phyloP scores from a whole-genome alignment of 1,139 yeast species.

The Williopsis jadinii region DNA sequence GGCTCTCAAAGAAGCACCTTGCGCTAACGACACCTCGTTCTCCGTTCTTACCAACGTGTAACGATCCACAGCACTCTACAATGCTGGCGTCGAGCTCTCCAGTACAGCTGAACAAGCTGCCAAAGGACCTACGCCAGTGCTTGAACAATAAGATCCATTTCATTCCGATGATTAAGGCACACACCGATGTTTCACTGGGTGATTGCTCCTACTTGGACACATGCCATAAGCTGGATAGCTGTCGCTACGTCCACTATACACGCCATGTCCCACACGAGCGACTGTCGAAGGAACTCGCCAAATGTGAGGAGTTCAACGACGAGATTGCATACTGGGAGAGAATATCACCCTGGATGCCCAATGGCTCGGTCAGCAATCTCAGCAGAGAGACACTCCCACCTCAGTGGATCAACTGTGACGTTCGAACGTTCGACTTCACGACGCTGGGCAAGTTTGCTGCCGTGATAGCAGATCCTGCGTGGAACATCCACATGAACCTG shows the following conservation, averaged over 20 bases:
- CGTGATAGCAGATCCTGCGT: constrained; percentile 79
- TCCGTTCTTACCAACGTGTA: constrained; percentile 50
- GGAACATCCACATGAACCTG: constrained; percentile 79
- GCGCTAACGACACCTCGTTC: constrained; percentile 29
- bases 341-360: constrained; percentile 44
- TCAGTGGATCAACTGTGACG: constrained; percentile 87
- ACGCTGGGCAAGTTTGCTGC: constrained; percentile 80
- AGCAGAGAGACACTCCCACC: constrained; percentile 38
- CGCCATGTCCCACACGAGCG: constrained; percentile 43
- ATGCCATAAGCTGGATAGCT: constrained; percentile 76
- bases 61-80: constrained; percentile 36
- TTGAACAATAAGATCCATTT: constrained; percentile 46
- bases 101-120: constrained; percentile 12
- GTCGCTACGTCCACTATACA: constrained; percentile 77
- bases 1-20: constrained; percentile 37
- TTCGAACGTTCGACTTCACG: constrained; percentile 60
- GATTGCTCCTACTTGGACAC: constrained; percentile 94
- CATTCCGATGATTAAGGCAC: constrained; percentile 49
- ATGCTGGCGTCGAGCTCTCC: constrained; percentile 20
- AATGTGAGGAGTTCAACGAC: constrained; percentile 24
- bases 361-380: constrained; percentile 39
- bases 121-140: constrained; percentile 32
- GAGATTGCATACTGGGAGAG: constrained; percentile 24
- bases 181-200: constrained; percentile 67
- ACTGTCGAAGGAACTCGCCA: constrained; percentile 11